Base-by-base conservation (phyloP, 495 filamentous ascomycete genomes). In the Amniculicola lignicola region DNA sequence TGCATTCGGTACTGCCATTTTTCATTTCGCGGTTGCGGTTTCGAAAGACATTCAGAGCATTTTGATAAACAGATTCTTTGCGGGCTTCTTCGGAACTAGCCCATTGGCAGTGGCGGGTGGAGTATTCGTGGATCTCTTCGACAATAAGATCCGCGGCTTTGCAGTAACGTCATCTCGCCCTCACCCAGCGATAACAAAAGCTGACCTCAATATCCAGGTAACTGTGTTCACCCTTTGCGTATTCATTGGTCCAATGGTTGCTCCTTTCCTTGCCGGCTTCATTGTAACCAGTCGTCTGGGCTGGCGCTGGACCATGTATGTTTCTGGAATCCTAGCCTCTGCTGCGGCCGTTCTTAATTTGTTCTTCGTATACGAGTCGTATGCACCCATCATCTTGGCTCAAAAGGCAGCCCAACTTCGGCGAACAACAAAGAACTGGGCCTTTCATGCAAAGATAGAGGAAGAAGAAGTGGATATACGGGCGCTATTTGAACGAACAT, bases 361-460 rank as follows among this genome's bases (percentile, higher is more conserved):
- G 1, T 28, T 91, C 51, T 89, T 90, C 73, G 74, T 95, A 24
- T 54, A 81, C 59, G 90, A 96, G 71, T 88, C 89, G 0, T 96
- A 95, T 63, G 87, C 89, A n/a, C 89, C 90, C 0, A 74, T 88
- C 2, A 83, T 95, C 45, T 76, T 95, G 0, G 78, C 92, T 41
- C 67, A 72, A 22, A 94, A 95, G 70, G 90, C 90, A 3, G 69
- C 79, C 0, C 82, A 90, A 49, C 76, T 96, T 16, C 86, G 90
- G 40, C 86, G 88, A 9, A 73, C 85, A 38, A 95, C 90, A 4
- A 80, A 82, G 66, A 95, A 94, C 72, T 94, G 90, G 89, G 90
- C 88, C 39, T 93, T 96, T 57, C 89, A 95, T 71, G 88, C 90
- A 38, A 94, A 90, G 67, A 88, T 95, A 68, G 90, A 95, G 65